Evolutionary conservation across 202 grass and related monocot species (phyloP).

Genomic region (Carex arenaria): DNA sequence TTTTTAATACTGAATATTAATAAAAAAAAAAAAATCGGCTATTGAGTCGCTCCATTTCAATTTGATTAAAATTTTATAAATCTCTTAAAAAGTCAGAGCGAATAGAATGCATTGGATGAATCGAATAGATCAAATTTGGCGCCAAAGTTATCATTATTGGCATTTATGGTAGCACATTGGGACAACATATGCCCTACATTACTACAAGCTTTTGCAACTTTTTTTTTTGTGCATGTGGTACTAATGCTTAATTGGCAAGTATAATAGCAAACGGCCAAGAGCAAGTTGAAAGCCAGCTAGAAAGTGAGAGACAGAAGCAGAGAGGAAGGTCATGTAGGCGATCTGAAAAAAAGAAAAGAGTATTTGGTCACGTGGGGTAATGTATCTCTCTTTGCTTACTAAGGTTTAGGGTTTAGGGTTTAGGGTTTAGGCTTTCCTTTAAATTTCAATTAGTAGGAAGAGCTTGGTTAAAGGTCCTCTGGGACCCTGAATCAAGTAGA

Average conservation of each 20-base stretch:
- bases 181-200: neutral
- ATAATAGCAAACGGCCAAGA: neutral
- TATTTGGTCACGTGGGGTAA: neutral
- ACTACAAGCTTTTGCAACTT: neutral
- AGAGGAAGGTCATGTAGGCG: neutral
- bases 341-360: neutral
- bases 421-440: too few relatives aligned
- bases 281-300: constrained; percentile 5
- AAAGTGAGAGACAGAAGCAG: neutral
- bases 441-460: too few relatives aligned
- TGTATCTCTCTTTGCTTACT: neutral
- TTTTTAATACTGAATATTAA: too few relatives aligned
- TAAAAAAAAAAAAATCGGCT: too few relatives aligned
- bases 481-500: too few relatives aligned
- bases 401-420: too few relatives aligned
- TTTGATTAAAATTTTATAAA: too few relatives aligned
- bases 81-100: too few relatives aligned
- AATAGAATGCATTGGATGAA: too few relatives aligned
- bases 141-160: neutral
- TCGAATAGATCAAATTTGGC: too few relatives aligned
- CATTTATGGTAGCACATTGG: neutral
- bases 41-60: too few relatives aligned
- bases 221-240: neutral
- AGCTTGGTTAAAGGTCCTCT: too few relatives aligned
- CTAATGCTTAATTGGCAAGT: neutral